These are phyloP conservation scores for Fusarium pseudocircinatum DNA, from an alignment of 2,329 filamentous ascomycete species.

Conservation along the genomic window DNA sequence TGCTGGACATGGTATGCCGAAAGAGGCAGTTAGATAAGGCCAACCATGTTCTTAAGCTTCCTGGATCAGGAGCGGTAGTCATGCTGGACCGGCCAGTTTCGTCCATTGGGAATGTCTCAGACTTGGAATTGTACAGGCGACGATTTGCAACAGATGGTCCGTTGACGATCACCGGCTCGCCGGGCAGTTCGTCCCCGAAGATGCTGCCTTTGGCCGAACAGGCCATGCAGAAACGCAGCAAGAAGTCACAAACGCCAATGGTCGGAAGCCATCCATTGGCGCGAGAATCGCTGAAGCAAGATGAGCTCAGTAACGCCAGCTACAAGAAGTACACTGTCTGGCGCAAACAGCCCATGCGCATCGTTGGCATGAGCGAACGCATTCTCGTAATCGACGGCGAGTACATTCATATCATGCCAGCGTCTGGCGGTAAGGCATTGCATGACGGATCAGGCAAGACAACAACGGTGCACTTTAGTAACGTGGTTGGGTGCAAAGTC, in stretches of 20 bases:
- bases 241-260: slow-evolving; percentile 59
- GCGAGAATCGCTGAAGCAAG: slow-evolving; percentile 68
- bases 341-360: slow-evolving; percentile 84
- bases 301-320: slow-evolving; percentile 65
- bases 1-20: slow-evolving; percentile 80
- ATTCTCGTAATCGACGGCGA: slow-evolving; percentile 84
- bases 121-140: slow-evolving; percentile 79
- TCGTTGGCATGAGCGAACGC: slow-evolving; percentile 79
- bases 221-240: slow-evolving; percentile 57
- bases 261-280: slow-evolving; percentile 73
- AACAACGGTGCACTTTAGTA: slow-evolving; percentile 84
- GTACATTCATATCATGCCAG: slow-evolving; percentile 86
- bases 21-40: slow-evolving; percentile 83
- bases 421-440: slow-evolving; percentile 71
- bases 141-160: slow-evolving; percentile 80
- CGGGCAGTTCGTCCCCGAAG: slow-evolving; percentile 76
- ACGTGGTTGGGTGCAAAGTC: slow-evolving; percentile 84
- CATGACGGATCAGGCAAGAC: slow-evolving; percentile 74
- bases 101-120: slow-evolving; percentile 77
- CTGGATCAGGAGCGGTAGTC: slow-evolving; percentile 77
- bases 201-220: slow-evolving; percentile 63
- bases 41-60: slow-evolving; percentile 80
- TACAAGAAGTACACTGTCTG: slow-evolving; percentile 84
- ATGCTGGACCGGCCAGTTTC: slow-evolving; percentile 81
- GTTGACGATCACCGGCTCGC: slow-evolving; percentile 73